Evolutionary conservation across 2,329 filamentous ascomycete species (phyloP), one percentile per base, ranked within the genome.

Genomic region (Cladosporium halotolerans): DNA sequence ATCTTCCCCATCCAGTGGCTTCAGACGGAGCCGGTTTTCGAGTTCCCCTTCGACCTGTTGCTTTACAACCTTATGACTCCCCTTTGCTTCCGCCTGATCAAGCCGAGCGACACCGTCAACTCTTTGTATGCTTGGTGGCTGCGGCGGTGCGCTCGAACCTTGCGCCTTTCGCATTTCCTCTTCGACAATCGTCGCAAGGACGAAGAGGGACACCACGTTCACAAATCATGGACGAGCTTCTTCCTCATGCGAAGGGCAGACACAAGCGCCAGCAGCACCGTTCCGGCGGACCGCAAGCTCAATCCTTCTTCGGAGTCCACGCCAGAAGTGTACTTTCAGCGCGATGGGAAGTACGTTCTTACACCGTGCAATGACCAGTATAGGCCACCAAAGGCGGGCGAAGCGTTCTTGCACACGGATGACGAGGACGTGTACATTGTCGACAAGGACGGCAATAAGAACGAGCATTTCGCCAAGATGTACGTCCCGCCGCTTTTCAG

Each of bases 41-140:
- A 97, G 67, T 97, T 99, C 60, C 93, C 93, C 0, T 82, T 96
- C 56, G 92, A 99, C 65, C 77, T 99, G 2, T 76, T 99, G 13
- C 93, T 97, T 68, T 99, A 96, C 78, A 97, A 97, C 70, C 95
- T 96, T 68, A 75, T 96, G 44, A 93, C 96, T 77, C 93, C 93
- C 0, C 73, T 96, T 45, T 84, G 91, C 10, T 82, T 97, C 61
- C 86, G 82, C 62, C 84, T 89, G 62, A 85, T 96, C 70, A 88
- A 87, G 66, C 91, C 92, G 2, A 89, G 88, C 48, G 87, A 95
- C 65, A 86, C 83, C 0, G 75, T 99, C 3, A 87, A 95, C 61
- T 76, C 79, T 52, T 85, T 96, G 77, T 99, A 96, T 68, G 85
- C 84, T 7, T 97, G 92, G 92, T 99, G 93, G 89, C 96, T 99